These are phyloP conservation scores for Anaeramoeba ignava DNA, from an alignment of 78 protist genomes.

Conservation along the genomic window DNA sequence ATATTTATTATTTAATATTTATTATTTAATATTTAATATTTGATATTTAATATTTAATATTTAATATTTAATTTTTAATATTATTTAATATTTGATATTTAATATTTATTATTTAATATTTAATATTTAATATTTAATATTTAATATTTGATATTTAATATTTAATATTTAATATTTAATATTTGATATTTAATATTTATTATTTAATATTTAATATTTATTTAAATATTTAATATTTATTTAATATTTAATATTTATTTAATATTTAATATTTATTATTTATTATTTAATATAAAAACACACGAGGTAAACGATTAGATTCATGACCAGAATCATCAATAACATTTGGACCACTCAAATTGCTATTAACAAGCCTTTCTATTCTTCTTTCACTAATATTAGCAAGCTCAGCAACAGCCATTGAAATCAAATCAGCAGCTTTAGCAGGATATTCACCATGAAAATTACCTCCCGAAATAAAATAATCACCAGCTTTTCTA, in stretches of 20 bases:
- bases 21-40: too few species aligned
- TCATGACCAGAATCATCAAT: background rate
- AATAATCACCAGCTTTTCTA: background rate
- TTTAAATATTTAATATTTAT: too few species aligned
- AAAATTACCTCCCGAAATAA: conserved; percentile 74
- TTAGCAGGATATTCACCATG: conserved; percentile 70
- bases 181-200: too few species aligned
- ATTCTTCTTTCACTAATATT: conserved; percentile 64
- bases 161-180: too few species aligned
- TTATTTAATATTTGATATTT: too few species aligned
- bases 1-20: too few species aligned
- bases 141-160: too few species aligned
- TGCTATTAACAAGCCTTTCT: conserved; percentile 52
- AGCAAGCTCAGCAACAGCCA: conserved; percentile 60
- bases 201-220: too few species aligned
- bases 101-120: too few species aligned
- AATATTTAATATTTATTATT: conserved; percentile 48
- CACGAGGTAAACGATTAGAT: background rate
- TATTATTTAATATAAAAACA: background rate
- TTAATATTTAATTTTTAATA: too few species aligned
- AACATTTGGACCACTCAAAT: background rate
- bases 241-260: conserved; percentile 3
- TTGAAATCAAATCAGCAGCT: conserved; percentile 56
- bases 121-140: too few species aligned
- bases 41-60: too few species aligned